Evolutionary conservation across 345 rosid genomes (phyloP).

Genomic region (Cardamine occulta): DNA sequence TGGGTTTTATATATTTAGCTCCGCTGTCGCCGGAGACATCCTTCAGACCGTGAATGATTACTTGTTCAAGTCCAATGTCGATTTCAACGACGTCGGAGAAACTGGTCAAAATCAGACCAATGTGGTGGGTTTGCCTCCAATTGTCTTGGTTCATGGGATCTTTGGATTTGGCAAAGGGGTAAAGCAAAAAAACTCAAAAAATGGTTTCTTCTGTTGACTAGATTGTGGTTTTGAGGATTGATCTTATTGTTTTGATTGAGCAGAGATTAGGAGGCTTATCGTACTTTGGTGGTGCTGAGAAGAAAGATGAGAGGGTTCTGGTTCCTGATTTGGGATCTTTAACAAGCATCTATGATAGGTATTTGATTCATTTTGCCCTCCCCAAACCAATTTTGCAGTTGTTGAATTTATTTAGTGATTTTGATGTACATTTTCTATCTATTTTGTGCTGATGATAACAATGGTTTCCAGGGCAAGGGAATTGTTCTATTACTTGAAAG

Average conservation of each 20-base stretch:
- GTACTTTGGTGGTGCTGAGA: slow-evolving; percentile 97
- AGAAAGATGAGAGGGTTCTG: slow-evolving; percentile 93
- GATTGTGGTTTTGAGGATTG: slow-evolving; percentile 29
- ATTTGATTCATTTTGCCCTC: slow-evolving; percentile 1
- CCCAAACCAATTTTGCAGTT: not conserved
- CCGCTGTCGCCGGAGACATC: slow-evolving; percentile 89
- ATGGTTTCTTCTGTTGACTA: not conserved
- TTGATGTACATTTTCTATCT: slow-evolving; percentile 1
- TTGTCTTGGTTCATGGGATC: slow-evolving; percentile 95
- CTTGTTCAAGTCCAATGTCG: slow-evolving; percentile 58
- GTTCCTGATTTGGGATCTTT: slow-evolving; percentile 98
- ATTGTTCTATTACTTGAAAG: slow-evolving; percentile 92
- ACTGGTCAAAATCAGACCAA: slow-evolving; percentile 26
- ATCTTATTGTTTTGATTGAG: slow-evolving; percentile 27
- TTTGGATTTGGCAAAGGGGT: slow-evolving; percentile 99
- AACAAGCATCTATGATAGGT: slow-evolving; percentile 93
- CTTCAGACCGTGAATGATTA: slow-evolving; percentile 55
- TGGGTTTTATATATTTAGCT: slow-evolving; percentile 85
- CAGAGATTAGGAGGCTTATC: slow-evolving; percentile 91
- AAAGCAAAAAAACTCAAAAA: not conserved
- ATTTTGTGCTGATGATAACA: slow-evolving; percentile 26
- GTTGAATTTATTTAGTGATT: not conserved
- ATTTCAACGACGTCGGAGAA: slow-evolving; percentile 47
- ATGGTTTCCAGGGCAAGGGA: slow-evolving; percentile 66
- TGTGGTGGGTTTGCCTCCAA: slow-evolving; percentile 68